These are phyloP conservation scores for Cyphellophora europaea DNA, from an alignment of 2,329 filamentous ascomycete genomes.

Conservation along the genomic window DNA sequence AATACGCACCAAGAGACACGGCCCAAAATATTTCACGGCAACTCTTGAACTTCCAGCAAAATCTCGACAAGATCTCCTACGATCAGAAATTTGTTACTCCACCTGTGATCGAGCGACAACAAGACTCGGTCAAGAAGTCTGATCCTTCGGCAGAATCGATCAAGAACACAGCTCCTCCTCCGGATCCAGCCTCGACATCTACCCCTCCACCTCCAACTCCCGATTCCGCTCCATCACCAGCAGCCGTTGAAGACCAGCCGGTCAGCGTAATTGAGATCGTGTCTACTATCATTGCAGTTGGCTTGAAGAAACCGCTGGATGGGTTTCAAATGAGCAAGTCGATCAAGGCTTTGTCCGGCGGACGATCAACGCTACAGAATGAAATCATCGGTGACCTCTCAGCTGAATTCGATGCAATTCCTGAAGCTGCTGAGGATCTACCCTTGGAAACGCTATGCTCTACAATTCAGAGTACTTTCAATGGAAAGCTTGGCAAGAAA, in stretches of 20 bases:
- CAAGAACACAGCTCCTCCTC: not conserved
- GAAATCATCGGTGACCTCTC: constrained; percentile 35
- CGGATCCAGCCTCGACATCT: not conserved
- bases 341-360: constrained; percentile 12
- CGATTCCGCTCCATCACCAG: constrained; percentile 21
- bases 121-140: not conserved
- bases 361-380: constrained; percentile 36
- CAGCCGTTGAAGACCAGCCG: constrained; percentile 23
- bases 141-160: not conserved
- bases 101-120: not conserved
- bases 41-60: constrained; percentile 18
- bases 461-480: constrained; percentile 21
- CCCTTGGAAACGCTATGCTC: constrained; percentile 24
- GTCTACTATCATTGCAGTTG: constrained; percentile 15
- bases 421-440: constrained; percentile 32
- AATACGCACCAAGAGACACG: constrained; percentile 20
- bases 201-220: constrained; percentile 13
- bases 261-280: constrained; percentile 15
- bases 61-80: constrained; percentile 12
- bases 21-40: constrained; percentile 15
- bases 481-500: constrained; percentile 24
- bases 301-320: not conserved
- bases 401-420: constrained; percentile 30
- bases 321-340: constrained; percentile 6
- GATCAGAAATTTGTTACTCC: constrained; percentile 4